Base-by-base conservation (phyloP, 768 basidiomycete genomes). In the Kwoniella dejecticola region DNA sequence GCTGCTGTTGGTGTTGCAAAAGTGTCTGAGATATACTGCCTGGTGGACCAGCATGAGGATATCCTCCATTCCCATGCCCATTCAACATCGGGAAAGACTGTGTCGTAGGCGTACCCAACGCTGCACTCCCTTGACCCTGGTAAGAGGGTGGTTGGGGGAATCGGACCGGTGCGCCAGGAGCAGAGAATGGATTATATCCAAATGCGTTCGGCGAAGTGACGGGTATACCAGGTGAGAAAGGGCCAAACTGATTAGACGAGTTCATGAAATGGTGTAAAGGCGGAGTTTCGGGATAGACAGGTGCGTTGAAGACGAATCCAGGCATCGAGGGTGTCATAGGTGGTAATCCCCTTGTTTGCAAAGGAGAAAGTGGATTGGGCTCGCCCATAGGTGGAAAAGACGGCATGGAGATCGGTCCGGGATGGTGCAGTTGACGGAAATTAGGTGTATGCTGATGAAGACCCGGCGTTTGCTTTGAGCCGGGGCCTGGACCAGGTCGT, bases 271-370 rank as follows among this genome's bases (percentile, higher is more conserved):
- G 78, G 63, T 79, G 63, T 41, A 82, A 50, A 8, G 81, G 81
- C 50, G 83, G 79, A 45, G 81, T 71, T 72, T 83, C 80, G 1
- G 72, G 73, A 42, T 66, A 74, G 17, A 71, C 66, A 40, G 88
- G 82, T 11, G 72, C 64, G 40, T 88, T 82, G 78, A 96, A 94
- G 12, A 86, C 87, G 80, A 96, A 98, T 4, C 91, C 87, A 0
- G 95, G 95, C 94, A 98, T 97, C 62, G 89, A 89, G 0, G 94
- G 93, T n/a, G 94, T 96, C 72, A 96, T 91, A 1, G 90, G 89
- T 13, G 90, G 89, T n/a, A 92, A 80, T 0, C 89, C 89, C 64
- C 87, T 85, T n/a, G 88, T 88, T 10, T 88, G 90, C 63, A 87
- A 66, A 12, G 82, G 82, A 0, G 81, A 80, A 31, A 81, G 63